A percentile compares a stretch with the other conserved stretches of the same genome.
phyloP scores from a whole-genome alignment of 345 rosid genomes.

The Cardamine resedifolia region DNA sequence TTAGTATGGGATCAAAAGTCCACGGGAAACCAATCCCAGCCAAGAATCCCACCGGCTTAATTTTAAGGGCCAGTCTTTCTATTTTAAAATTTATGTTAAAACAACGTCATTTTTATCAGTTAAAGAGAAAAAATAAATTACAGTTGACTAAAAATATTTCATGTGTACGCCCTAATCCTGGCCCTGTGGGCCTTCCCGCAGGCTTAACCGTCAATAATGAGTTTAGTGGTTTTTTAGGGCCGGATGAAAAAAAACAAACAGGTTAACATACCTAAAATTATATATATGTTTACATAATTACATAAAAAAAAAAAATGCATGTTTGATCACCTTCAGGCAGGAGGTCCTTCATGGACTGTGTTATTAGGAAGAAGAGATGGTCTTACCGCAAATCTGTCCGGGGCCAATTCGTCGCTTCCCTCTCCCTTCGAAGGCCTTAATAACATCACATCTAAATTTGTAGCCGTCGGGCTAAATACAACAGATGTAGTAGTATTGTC shows the following conservation, averaged over 20 bases:
- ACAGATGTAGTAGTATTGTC: conserved; percentile 36
- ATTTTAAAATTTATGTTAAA: too few species aligned
- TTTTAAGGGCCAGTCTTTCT: neutral
- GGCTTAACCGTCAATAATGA: neutral
- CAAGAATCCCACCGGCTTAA: neutral
- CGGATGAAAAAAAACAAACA: neutral
- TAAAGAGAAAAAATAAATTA: too few species aligned
- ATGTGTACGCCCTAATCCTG: neutral
- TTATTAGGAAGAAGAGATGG: conserved; percentile 43
- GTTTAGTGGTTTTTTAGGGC: neutral
- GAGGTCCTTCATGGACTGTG: conserved; percentile 40
- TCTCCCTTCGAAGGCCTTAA: conserved; percentile 35
- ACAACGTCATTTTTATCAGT: neutral
- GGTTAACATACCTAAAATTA: neutral
- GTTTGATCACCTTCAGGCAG: conserved; percentile 32
- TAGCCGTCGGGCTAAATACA: conserved; percentile 34
- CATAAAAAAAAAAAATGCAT: neutral
- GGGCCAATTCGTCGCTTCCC: conserved; percentile 31
- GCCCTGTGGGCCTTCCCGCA: neutral
- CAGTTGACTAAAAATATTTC: too few species aligned
- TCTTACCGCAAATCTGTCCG: conserved; percentile 27
- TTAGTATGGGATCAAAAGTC: neutral
- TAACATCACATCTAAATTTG: conserved; percentile 32
- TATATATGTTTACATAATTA: neutral
- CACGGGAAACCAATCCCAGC: neutral